These are phyloP conservation scores for Stygiomarasmius scandens DNA, from an alignment of 1,284 basidiomycete genomes.

Conservation along the genomic window DNA sequence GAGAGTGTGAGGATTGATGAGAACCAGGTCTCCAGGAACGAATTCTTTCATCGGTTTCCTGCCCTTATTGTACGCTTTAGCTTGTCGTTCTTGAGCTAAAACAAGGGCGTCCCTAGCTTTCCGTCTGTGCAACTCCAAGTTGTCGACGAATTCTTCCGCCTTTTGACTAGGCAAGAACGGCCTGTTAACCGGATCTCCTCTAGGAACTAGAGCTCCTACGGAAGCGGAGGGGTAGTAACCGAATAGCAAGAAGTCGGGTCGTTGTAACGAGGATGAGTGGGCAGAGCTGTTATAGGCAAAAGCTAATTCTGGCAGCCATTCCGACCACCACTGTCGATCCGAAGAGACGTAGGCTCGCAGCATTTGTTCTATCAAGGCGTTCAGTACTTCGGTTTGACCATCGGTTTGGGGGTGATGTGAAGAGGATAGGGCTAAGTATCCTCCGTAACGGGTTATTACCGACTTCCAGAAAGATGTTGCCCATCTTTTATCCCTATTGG, in stretches of 20 bases:
- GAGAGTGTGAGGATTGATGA: neutral
- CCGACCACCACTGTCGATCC: slow-evolving; percentile 32
- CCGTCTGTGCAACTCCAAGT: neutral
- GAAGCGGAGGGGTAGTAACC: too few species aligned
- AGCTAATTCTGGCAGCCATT: slow-evolving; percentile 22
- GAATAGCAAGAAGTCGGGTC: slow-evolving; percentile 18
- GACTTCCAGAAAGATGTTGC: slow-evolving; percentile 17
- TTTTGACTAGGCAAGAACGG: slow-evolving; percentile 17
- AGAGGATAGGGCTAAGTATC: slow-evolving; percentile 12
- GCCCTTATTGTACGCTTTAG: neutral
- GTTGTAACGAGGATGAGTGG: slow-evolving; percentile 23
- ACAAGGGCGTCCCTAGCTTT: neutral
- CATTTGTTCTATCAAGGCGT: slow-evolving; percentile 26
- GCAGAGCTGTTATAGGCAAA: slow-evolving; percentile 26
- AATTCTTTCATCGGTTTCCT: neutral
- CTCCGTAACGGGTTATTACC: neutral
- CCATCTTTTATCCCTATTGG: slow-evolving; percentile 19
- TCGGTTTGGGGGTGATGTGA: neutral
- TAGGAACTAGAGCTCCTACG: neutral
- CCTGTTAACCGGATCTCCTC: neutral
- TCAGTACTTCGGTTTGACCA: slow-evolving; percentile 27
- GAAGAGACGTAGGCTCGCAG: slow-evolving; percentile 23
- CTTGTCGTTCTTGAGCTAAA: slow-evolving; percentile 5
- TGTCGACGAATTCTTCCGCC: slow-evolving; percentile 7
- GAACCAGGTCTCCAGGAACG: neutral